Evolutionary conservation across 2,329 filamentous ascomycete species (phyloP).

Genomic region (Nemania sp.): DNA sequence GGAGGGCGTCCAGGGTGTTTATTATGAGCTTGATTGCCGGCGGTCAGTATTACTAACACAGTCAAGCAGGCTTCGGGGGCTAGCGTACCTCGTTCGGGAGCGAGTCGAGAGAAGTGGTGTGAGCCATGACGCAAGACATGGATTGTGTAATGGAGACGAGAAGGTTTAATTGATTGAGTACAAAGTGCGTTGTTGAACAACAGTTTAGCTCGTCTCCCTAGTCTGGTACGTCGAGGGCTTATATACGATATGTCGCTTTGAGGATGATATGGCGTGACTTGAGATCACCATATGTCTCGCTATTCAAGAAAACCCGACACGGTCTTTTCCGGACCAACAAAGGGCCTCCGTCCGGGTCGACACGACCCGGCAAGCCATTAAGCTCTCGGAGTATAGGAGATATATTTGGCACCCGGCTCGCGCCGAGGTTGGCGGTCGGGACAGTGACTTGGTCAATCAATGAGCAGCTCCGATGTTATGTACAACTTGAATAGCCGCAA

Average conservation of each 20-base stretch:
- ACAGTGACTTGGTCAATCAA: not conserved
- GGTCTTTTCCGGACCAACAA: constrained; percentile 12
- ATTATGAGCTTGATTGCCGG: constrained; percentile 51
- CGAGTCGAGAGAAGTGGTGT: constrained; percentile 36
- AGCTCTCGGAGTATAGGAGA: not conserved
- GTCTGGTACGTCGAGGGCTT: not conserved
- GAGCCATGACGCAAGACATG: constrained; percentile 38
- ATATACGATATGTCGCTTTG: constrained; percentile 15
- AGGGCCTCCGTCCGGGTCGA: not conserved
- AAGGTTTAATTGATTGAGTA: constrained; percentile 18
- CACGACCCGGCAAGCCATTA: not conserved
- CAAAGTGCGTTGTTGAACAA: constrained; percentile 29
- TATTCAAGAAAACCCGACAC: constrained; percentile 3
- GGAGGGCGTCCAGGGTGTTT: constrained; percentile 53
- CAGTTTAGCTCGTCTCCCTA: not conserved
- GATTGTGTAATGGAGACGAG: constrained; percentile 15
- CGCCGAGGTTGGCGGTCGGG: not conserved
- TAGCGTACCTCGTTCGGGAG: constrained; percentile 43
- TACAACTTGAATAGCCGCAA: too few species aligned
- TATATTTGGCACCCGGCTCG: too few species aligned
- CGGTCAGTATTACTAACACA: constrained; percentile 9
- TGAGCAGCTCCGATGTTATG: not conserved
- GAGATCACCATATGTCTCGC: constrained; percentile 15
- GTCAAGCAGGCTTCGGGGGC: not conserved
- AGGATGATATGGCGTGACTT: constrained; percentile 18